Evolutionary conservation across 2,329 filamentous ascomycete genomes (phyloP).

Genomic region (Fusarium sp.): DNA sequence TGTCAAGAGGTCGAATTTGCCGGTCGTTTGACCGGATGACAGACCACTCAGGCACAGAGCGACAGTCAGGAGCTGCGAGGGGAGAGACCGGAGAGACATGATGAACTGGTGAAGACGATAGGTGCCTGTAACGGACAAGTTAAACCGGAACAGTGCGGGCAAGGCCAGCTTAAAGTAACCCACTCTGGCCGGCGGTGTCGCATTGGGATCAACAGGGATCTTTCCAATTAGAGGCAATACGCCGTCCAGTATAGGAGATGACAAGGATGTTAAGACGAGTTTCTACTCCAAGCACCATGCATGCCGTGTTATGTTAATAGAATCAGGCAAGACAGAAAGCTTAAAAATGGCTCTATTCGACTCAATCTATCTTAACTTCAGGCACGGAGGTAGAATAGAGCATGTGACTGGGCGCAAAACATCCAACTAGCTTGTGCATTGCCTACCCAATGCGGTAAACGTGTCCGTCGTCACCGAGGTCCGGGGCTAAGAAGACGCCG

Average conservation of each 20-base stretch:
- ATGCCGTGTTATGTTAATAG: not conserved
- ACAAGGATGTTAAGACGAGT: not conserved
- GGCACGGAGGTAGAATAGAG: not conserved
- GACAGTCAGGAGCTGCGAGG: slow-evolving; percentile 9
- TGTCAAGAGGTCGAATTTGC: slow-evolving; percentile 60
- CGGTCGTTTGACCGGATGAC: slow-evolving; percentile 26
- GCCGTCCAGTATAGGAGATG: not conserved
- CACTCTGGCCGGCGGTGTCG: not conserved
- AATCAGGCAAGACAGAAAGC: not conserved
- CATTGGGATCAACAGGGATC: not conserved
- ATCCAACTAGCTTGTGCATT: not conserved
- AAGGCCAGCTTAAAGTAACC: not conserved
- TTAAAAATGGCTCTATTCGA: not conserved
- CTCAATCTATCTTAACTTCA: not conserved
- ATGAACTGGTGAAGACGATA: not conserved
- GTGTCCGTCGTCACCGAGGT: slow-evolving; percentile 14
- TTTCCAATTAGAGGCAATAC: not conserved
- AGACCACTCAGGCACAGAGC: slow-evolving; percentile 14
- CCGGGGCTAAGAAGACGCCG: not conserved
- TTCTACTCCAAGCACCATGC: not conserved
- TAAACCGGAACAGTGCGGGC: not conserved
- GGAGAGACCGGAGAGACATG: slow-evolving; percentile 6
- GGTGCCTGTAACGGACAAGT: not conserved
- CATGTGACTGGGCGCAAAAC: not conserved
- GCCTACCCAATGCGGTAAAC: slow-evolving; percentile 12